phyloP scores from a whole-genome alignment of 2,329 filamentous ascomycete genomes.

The Monosporascus sp. region DNA sequence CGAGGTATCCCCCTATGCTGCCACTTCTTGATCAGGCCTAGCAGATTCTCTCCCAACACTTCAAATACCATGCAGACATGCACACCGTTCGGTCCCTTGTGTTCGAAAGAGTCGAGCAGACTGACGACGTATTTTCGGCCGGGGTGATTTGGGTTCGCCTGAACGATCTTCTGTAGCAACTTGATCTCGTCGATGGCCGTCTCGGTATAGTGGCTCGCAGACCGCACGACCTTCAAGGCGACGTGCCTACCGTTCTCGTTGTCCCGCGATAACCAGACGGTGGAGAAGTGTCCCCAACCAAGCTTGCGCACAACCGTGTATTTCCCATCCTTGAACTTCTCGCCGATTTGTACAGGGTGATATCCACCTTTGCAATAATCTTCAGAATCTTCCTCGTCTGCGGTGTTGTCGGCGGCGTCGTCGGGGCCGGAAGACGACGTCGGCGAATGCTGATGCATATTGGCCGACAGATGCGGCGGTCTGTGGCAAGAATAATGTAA shows the following conservation, averaged over 20 bases:
- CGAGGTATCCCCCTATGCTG: slow-evolving; percentile 97
- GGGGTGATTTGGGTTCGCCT: slow-evolving; percentile 90
- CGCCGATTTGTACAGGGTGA: slow-evolving; percentile 88
- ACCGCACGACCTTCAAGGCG: slow-evolving; percentile 94
- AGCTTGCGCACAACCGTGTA: slow-evolving; percentile 96
- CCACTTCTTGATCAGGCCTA: slow-evolving; percentile 96
- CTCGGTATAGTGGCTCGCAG: slow-evolving; percentile 96
- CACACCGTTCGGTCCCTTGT: slow-evolving; percentile 91
- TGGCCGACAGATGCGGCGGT: slow-evolving; percentile 49
- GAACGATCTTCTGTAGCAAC: slow-evolving; percentile 91
- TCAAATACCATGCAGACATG: slow-evolving; percentile 99
- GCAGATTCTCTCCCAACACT: slow-evolving; percentile 88
- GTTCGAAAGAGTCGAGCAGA: slow-evolving; percentile 92
- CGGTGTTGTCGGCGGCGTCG: slow-evolving; percentile 83
- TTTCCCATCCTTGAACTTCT: slow-evolving; percentile 95
- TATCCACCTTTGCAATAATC: slow-evolving; percentile 99
- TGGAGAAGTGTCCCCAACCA: slow-evolving; percentile 99
- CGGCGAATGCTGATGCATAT: slow-evolving; percentile 64
- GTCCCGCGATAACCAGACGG: slow-evolving; percentile 80
- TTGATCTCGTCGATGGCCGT: slow-evolving; percentile 99
- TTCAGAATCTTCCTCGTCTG: slow-evolving; percentile 97
- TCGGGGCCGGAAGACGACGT: slow-evolving; percentile 73
- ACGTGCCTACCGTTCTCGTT: slow-evolving; percentile 89
- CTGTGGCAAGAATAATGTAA: slow-evolving; percentile 32
- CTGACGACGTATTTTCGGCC: slow-evolving; percentile 94